Evolutionary conservation across 2,329 filamentous ascomycete genomes (phyloP).

Genomic region (Sporothrix euskadiensis): DNA sequence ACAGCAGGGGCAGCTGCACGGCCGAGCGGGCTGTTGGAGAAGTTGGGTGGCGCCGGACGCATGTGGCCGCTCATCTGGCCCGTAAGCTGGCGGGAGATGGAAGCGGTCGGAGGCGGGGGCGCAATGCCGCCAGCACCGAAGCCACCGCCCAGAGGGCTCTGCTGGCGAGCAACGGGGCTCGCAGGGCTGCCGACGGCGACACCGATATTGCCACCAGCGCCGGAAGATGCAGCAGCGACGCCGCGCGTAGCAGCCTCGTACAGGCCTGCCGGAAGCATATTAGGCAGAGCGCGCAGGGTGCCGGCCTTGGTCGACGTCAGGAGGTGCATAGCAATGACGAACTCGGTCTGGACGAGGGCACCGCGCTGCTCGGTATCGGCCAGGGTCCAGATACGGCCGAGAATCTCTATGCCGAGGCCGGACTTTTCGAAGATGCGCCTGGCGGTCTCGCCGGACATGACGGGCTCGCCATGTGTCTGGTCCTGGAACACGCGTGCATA

Average conservation of each 20-base stretch:
- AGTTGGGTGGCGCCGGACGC: constrained; percentile 34
- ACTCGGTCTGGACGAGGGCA: constrained; percentile 81
- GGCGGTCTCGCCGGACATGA: constrained; percentile 81
- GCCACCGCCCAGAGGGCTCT: constrained; percentile 48
- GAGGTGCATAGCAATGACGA: constrained; percentile 97
- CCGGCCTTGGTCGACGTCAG: constrained; percentile 88
- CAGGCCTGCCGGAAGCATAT: constrained; percentile 75
- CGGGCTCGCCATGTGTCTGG: constrained; percentile 69
- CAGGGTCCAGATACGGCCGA: constrained; percentile 95
- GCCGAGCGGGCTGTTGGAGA: constrained; percentile 58
- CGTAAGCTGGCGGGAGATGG: constrained; percentile 81
- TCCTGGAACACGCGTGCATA: constrained; percentile 90
- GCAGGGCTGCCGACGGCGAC: constrained; percentile 34
- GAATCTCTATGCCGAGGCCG: constrained; percentile 79
- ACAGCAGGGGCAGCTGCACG: constrained; percentile 49
- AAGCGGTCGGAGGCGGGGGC: constrained; percentile 55
- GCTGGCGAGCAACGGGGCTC: constrained; percentile 45
- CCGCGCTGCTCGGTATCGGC: constrained; percentile 93
- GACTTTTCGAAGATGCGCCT: constrained; percentile 96
- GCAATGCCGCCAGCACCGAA: constrained; percentile 40
- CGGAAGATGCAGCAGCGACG: constrained; percentile 34
- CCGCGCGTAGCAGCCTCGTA: constrained; percentile 87
- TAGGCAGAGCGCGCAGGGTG: constrained; percentile 75
- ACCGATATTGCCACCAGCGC: not conserved
- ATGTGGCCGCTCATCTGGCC: constrained; percentile 44